phyloP scores from a whole-genome alignment of 768 basidiomycete genomes.

The Coprinopsis strossmayeri region DNA sequence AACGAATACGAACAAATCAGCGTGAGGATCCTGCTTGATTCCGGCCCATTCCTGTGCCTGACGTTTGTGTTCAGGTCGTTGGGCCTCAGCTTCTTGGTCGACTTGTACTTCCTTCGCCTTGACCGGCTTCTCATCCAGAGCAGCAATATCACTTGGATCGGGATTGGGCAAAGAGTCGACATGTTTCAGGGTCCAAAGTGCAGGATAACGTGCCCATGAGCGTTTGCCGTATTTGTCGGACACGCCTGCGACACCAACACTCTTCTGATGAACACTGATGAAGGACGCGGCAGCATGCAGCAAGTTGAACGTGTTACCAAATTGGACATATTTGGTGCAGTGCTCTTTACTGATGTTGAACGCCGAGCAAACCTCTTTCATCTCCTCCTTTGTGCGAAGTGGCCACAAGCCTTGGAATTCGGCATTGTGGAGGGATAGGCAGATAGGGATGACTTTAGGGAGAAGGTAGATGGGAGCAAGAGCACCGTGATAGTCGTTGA shows the following conservation, averaged over 20 bases:
- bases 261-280: conserved; percentile 90
- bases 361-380: conserved; percentile 97
- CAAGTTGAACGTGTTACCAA: conserved; percentile 96
- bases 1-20: conserved; percentile 92
- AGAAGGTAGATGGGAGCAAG: conserved; percentile 87
- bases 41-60: conserved; percentile 96
- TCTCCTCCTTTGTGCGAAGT: conserved; percentile 92
- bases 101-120: conserved; percentile 67
- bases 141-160: conserved; percentile 91
- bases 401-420: conserved; percentile 98
- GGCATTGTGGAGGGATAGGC: conserved; percentile 92
- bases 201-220: conserved; percentile 94
- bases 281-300: conserved; percentile 90
- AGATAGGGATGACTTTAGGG: conserved; percentile 85
- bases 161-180: conserved; percentile 95
- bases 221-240: conserved; percentile 98
- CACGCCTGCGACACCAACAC: conserved; percentile 90
- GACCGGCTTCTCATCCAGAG: conserved; percentile 74
- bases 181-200: conserved; percentile 91
- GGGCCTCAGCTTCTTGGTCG: conserved; percentile 79
- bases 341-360: conserved; percentile 97
- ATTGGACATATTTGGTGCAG: conserved; percentile 96
- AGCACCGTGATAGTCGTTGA: conserved; percentile 95
- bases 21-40: conserved; percentile 83
- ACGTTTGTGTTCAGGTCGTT: conserved; percentile 84